Percentiles rank a stretch among this genome's conserved stretches.
Evolutionary conservation across 345 rosid genomes (phyloP).

Genomic region (Odontarrhena argentea): DNA sequence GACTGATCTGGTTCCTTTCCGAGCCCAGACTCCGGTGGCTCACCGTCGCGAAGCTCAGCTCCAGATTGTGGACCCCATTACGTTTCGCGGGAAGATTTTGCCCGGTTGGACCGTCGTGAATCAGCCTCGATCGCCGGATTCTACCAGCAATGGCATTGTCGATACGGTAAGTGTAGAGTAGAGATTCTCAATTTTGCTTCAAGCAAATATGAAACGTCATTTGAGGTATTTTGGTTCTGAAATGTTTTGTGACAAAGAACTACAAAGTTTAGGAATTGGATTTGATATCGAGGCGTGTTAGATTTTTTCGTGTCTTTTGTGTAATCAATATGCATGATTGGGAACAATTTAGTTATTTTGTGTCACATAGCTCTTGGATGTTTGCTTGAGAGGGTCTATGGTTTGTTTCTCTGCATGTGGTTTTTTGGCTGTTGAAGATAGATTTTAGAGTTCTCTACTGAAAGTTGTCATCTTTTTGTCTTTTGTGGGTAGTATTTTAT

Average conservation of each 20-base stretch:
- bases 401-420: slow-evolving; percentile 7
- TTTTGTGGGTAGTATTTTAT: slow-evolving; percentile 23
- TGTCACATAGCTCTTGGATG: neutral
- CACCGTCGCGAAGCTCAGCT: slow-evolving; percentile 30
- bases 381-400: slow-evolving; percentile 13
- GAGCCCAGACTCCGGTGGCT: neutral
- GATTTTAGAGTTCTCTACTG: neutral
- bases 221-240: neutral
- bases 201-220: neutral
- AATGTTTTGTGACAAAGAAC: neutral
- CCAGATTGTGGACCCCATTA: slow-evolving; percentile 37
- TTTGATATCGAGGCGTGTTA: slow-evolving; percentile 4
- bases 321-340: slow-evolving; percentile 5
- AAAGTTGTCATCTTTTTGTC: slow-evolving; percentile 14
- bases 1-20: slow-evolving; percentile 6
- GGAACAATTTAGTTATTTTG: neutral
- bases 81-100: neutral
- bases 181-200: neutral
- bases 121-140: slow-evolving; percentile 16
- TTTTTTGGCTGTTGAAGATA: neutral
- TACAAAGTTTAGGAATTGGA: neutral
- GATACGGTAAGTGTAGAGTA: slow-evolving; percentile 29
- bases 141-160: neutral
- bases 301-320: neutral
- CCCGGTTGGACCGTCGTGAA: slow-evolving; percentile 30